phyloP scores from a whole-genome alignment of 208 protist species.

The Leishmania martiniquensis region DNA sequence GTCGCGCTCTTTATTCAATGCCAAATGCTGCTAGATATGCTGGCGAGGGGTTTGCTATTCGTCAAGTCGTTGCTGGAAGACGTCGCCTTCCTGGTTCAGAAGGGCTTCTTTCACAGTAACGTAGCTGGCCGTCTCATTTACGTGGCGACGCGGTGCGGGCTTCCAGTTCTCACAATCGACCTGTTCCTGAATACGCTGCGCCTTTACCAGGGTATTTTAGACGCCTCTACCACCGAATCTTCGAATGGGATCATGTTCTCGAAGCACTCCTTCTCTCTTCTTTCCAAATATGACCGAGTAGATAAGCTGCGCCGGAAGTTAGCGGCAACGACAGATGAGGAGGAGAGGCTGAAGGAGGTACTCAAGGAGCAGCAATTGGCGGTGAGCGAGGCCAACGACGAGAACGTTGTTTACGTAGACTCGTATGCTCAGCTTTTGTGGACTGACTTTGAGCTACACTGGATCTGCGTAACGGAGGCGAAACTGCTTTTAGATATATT shows the following conservation, averaged over 20 bases:
- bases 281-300: conserved; percentile 85
- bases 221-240: conserved; percentile 53
- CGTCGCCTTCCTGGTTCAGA: conserved; percentile 86
- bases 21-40: conserved; percentile 92
- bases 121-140: conserved; percentile 81
- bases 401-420: conserved; percentile 73
- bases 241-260: conserved; percentile 64
- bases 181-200: conserved; percentile 89
- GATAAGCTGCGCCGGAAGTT: conserved; percentile 83
- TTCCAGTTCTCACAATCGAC: conserved; percentile 87
- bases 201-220: conserved; percentile 81
- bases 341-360: conserved; percentile 32
- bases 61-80: conserved; percentile 91
- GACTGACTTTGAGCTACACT: conserved; percentile 92
- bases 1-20: conserved; percentile 88
- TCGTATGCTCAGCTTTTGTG: conserved; percentile 87
- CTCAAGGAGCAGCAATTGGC: conserved; percentile 23
- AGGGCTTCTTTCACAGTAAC: conserved; percentile 89
- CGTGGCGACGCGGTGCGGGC: conserved; percentile 69
- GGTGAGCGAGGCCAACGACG: conserved; percentile 29
- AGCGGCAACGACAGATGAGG: conserved; percentile 32
- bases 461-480: conserved; percentile 87
- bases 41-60: conserved; percentile 79
- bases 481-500: conserved; percentile 91
- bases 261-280: conserved; percentile 85